A percentile compares a stretch with the other conserved stretches of the same genome.
Evolutionary conservation across 208 protist genomes (phyloP).

Genomic region (Phytomonas serpens): DNA sequence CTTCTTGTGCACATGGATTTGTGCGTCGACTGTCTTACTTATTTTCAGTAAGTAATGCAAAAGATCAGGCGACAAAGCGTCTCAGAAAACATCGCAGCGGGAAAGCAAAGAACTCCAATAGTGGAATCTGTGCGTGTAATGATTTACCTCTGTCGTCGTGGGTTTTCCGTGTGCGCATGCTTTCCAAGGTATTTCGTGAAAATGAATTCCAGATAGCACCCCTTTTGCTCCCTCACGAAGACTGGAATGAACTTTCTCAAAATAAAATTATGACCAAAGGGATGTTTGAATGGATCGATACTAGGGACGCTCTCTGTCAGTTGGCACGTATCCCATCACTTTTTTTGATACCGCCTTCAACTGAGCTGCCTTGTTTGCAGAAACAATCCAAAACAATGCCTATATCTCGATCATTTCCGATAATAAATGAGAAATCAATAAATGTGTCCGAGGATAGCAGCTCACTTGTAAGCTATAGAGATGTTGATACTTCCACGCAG

Average conservation of each 20-base stretch:
- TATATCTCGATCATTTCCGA: neutral
- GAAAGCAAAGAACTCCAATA: neutral
- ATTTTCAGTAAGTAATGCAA: neutral
- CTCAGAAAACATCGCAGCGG: neutral
- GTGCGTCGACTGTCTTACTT: neutral
- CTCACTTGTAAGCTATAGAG: neutral
- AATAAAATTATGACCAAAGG: neutral
- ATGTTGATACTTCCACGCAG: neutral
- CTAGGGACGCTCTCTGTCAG: neutral
- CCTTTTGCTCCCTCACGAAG: neutral
- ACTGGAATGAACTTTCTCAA: neutral
- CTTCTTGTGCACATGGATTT: neutral
- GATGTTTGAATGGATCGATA: neutral
- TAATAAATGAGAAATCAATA: neutral
- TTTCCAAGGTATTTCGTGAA: neutral
- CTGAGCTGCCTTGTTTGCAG: neutral
- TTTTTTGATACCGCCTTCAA: neutral
- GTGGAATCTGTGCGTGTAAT: neutral
- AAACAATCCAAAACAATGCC: neutral
- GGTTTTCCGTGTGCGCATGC: neutral
- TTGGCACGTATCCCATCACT: neutral
- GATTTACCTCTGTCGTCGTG: slow-evolving; percentile 3
- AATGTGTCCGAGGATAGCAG: neutral
- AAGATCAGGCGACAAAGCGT: neutral
- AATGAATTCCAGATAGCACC: neutral